Conservation (phyloP, 2,329 filamentous ascomycete species). For the Fusarium goolgardi region DNA sequence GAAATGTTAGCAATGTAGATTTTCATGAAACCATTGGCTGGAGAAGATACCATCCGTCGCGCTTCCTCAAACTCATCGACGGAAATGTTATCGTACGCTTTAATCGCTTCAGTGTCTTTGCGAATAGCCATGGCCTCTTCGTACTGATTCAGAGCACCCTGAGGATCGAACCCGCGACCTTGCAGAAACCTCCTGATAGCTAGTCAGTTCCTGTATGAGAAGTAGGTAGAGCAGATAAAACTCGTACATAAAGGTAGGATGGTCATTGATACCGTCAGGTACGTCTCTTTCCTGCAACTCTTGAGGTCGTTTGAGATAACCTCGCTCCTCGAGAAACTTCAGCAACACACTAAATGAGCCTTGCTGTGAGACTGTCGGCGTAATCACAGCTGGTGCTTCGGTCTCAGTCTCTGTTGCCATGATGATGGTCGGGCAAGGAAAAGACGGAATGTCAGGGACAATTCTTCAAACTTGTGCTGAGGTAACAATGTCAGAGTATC, state of each 20-base stretch:
- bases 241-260: neutral
- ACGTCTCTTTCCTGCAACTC: neutral
- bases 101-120: neutral
- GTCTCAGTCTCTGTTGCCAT: neutral
- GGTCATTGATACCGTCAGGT: neutral
- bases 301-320: neutral
- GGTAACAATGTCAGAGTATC: no score
- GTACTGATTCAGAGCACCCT: neutral
- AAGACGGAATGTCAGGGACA: no score
- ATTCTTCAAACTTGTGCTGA: accelerated
- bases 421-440: neutral
- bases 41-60: neutral
- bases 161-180: neutral
- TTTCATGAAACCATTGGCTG: accelerated
- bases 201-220: neutral
- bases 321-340: neutral
- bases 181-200: neutral
- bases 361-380: neutral
- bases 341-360: neutral
- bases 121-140: neutral
- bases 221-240: accelerated
- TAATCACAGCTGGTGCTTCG: neutral
- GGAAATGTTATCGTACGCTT: neutral
- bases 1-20: accelerated
- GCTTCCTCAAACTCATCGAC: neutral